Base-by-base conservation (phyloP, 164 flowering plant species). In the Vitis amurensis region DNA sequence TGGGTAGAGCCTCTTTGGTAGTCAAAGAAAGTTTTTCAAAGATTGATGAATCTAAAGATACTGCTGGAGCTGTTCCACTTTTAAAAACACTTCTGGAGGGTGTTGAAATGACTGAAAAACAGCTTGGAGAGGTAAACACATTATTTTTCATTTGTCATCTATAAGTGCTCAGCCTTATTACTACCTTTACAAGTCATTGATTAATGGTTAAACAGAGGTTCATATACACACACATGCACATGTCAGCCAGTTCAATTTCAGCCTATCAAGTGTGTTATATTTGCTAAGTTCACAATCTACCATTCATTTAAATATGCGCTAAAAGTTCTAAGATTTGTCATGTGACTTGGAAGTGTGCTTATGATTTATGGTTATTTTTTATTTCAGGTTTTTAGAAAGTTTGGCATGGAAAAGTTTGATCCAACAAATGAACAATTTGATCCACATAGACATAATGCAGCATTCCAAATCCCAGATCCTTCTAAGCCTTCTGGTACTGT, bases 91-190 rank as follows among this genome's bases (percentile, higher is more conserved):
- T 95, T 70, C 72, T 91, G 66, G 97, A 89, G 80, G 98, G 98
- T 71, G 98, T 93, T 77, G 98, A 89, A 68, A 95, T 95, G 98
- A 95, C 99, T 8, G 98, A 91, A 44, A 93, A 93, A 74, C 98
- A 93, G 74, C 91, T 95, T 56, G 63, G 61, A 16, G 97, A 90
- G 92, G 99, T 95, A 82, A 53, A 19, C 3, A 47, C 11, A 12
- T 12, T 23, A 55, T 55, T 13, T 14, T 55, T 11, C 50, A 14
- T 15, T 65, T 50, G 31, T 15, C 29, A 57, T 15, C 29, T 14
- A 5, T 37, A 37, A 37, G 44, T 37, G 44, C 44, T 37, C 7
- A 37, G 44, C 6, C 44, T 37, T 37, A 37, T 37, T 37, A 37
- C 44, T 7, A 37, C 44, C 44, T 37, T 37, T 37, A 37, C 44